These are phyloP conservation scores for Alternaria brassicicola DNA, from an alignment of 2,329 filamentous ascomycete genomes.

Conservation along the genomic window DNA sequence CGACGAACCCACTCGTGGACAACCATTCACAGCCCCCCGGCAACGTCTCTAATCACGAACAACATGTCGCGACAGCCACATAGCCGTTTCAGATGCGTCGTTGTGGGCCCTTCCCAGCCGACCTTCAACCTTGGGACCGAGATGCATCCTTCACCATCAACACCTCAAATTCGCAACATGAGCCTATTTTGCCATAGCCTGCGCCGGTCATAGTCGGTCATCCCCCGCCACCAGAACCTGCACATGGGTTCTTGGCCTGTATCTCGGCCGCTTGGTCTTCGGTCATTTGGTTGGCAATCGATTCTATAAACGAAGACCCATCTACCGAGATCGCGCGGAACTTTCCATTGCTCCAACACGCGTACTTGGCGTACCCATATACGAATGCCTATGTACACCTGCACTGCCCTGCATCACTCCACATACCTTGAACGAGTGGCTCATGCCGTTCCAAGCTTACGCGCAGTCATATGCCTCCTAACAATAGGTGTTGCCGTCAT, in stretches of 20 bases:
- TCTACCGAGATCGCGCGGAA: background rate
- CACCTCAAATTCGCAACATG: background rate
- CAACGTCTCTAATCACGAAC: background rate
- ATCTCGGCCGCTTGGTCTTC: slow-evolving; percentile 3
- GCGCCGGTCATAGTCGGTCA: background rate
- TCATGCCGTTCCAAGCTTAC: background rate
- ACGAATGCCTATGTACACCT: background rate
- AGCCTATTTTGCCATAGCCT: background rate
- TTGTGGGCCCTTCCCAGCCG: background rate
- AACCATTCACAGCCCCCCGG: background rate
- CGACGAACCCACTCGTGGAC: background rate
- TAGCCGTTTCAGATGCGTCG: slow-evolving; percentile 2
- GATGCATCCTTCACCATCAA: background rate
- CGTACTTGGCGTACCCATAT: slow-evolving; percentile 1
- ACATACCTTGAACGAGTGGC: background rate
- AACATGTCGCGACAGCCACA: background rate
- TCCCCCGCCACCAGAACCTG: background rate
- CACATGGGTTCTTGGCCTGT: background rate
- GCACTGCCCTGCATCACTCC: slow-evolving; percentile 1
- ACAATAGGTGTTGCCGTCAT: background rate
- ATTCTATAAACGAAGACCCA: background rate
- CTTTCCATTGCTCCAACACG: background rate
- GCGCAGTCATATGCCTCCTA: background rate
- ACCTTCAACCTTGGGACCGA: background rate
- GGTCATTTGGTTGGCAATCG: background rate